Base-by-base conservation (phyloP, 805 yeast species). In the Saccharomycopsis malanga region DNA sequence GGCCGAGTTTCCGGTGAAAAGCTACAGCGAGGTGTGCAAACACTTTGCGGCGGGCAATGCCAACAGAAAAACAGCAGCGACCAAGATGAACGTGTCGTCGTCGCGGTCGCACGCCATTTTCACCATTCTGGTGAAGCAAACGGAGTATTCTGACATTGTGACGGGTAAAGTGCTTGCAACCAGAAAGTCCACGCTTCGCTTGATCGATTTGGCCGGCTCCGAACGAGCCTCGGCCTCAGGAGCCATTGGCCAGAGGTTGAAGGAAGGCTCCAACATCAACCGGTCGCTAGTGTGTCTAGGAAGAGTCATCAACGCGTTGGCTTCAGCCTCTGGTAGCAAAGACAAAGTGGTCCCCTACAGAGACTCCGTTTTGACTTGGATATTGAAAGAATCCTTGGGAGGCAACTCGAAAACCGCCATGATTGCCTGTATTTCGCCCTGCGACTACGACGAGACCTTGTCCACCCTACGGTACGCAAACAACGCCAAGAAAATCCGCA, bases 371-470 rank as follows among this genome's bases (percentile, higher is more conserved):
- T 65, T 86, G 45, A 86, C 95, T 0, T 82, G 89, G 77, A 65
- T 86, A 2, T 66, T 86, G 53, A 81, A 80, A 57, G 91, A 84
- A 54, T 79, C 77, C 50, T 65, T 87, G 32, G 87, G 93, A 1
- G 96, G 96, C 1, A 83, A 84, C 58, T 81, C 93, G n/a, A 84
- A 83, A 57, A 88, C 95, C 0, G 81, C 82, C 1, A 78, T 87
- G 83, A 74, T 87, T n/a, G 93, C 93, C 18, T 87, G 94, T 60
- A 70, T 87, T 0, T 79, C 94, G 0, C 94, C 95, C 0, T 70
- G 77, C 15, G 91, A 83, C 56, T 81, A 77, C 60, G 89, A 84
- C 18, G 95, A 86, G 57, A 79, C 87, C 0, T 61, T 79, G 55
- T 82, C 85, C 35, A 86, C 95, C 0, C 64, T 86, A 48, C 68